Evolutionary conservation across 2,329 filamentous ascomycete genomes (phyloP), one percentile per base, ranked within the genome.

Genomic region (Trematosphaeria pertusa): DNA sequence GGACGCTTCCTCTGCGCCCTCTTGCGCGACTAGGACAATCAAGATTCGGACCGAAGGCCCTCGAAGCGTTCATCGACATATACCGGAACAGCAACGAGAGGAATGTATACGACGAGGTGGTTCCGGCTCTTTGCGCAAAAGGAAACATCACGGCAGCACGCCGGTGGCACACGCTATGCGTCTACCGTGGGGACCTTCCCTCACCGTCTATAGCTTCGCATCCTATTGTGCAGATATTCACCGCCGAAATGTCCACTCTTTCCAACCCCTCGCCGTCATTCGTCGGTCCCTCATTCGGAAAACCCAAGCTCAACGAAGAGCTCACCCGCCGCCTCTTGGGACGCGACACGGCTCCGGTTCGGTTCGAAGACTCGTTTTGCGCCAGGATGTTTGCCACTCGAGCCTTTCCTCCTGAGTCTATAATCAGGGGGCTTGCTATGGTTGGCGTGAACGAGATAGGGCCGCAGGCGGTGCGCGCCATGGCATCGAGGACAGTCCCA

Each of bases 331-430:
- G 61, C 12, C 54, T 75, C 14, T 48, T 68, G 7, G 75, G 75
- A 12, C 71, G 74, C 26, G 73, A 76, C 20, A 72, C 74, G 42
- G 73, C 72, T 22, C 71, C 73, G n/a, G 75, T 77, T 28, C 66
- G 73, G 30, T 69, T 79, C 36, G 68, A 72, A 61, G 89, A 94
- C 67, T 73, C 77, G 0, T 80, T 95, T 21, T 87, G 88, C 14
- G 88, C 91, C n/a, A 83, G 86, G 53, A 85, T 91, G 75, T 92
- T 96, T 66, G 91, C 91, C 8, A 88, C 86, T 1, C 86, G 79
- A 46, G 88, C 89, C 69, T 80, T 94, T 17, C 83, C 86, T 1
- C 76, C 91, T 8, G 85, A 92, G 45, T 82, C 87, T 55, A 84
- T 90, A 19, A 83, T 95, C 43, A 82, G 82, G 24, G 80, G 88